phyloP scores from a whole-genome alignment of 169 alveolate species.

The Prorocentrum cordatum region DNA sequence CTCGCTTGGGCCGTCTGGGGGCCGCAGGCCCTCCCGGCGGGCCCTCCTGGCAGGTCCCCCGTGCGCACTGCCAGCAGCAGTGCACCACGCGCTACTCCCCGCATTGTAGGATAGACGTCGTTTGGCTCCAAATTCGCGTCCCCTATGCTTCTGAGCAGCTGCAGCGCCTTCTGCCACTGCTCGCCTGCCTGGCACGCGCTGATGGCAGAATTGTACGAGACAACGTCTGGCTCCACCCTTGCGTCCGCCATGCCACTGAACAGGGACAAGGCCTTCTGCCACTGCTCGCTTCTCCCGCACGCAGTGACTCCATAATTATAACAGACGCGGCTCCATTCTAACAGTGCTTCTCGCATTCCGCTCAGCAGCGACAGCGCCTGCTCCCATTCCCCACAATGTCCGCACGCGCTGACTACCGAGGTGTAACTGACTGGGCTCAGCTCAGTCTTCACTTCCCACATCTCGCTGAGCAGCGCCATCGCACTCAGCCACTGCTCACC shows the following conservation, averaged over 20 bases:
- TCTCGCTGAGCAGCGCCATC: background rate
- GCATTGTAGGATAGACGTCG: too few species aligned
- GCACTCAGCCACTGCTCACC: constrained; percentile 7
- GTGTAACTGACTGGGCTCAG: background rate
- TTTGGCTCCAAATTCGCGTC: background rate
- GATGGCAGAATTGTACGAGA: constrained; percentile 5
- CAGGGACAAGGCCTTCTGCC: background rate
- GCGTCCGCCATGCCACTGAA: background rate
- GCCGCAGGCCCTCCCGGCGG: too few species aligned
- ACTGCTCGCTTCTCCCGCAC: background rate
- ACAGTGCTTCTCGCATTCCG: background rate
- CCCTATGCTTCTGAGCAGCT: background rate
- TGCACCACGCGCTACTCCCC: too few species aligned
- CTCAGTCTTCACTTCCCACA: background rate
- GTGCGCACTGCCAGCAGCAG: too few species aligned
- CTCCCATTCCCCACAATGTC: constrained; percentile 12
- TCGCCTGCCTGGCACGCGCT: background rate
- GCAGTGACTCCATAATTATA: background rate
- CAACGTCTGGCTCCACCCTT: background rate
- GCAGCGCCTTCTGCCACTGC: background rate
- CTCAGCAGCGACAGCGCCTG: background rate
- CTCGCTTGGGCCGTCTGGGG: too few species aligned
- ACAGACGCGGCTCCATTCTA: background rate
- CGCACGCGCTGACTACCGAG: constrained; percentile 2
- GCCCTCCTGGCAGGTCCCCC: too few species aligned